These are phyloP conservation scores for Jackrogersella minutella DNA, from an alignment of 495 filamentous ascomycete genomes.

Conservation along the genomic window DNA sequence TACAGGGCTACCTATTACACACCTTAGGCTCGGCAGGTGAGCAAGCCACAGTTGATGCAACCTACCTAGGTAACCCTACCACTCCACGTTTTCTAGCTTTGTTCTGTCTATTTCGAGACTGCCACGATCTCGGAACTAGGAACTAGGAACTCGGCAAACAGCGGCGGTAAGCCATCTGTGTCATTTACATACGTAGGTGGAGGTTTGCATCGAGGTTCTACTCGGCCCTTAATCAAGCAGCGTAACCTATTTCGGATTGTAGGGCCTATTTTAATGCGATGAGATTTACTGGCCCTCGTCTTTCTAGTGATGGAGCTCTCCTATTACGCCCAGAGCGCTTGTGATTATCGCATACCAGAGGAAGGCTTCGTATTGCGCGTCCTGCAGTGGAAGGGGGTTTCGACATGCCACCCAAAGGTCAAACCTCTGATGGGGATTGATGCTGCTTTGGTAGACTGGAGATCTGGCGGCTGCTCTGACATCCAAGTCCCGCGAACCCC, in stretches of 20 bases:
- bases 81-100: constrained; percentile 20
- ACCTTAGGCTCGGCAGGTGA: constrained; percentile 1
- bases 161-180: constrained; percentile 3
- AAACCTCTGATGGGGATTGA: neutral
- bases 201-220: constrained; percentile 4
- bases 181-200: neutral
- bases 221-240: constrained; percentile 17
- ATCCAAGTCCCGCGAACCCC: constrained; percentile 11
- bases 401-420: neutral
- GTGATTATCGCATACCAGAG: constrained; percentile 6
- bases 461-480: constrained; percentile 39
- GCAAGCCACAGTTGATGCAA: constrained; percentile 25
- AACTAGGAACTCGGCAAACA: constrained; percentile 10
- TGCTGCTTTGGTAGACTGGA: constrained; percentile 11
- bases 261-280: constrained; percentile 20
- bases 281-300: constrained; percentile 27
- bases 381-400: constrained; percentile 8
- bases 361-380: constrained; percentile 26
- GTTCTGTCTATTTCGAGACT: constrained; percentile 22
- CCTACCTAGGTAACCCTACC: too few species aligned
- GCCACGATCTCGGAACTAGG: constrained; percentile 15
- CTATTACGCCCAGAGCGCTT: constrained; percentile 13
- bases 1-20: neutral
- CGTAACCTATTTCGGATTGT: constrained; percentile 1
- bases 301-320: neutral